Percentiles rank a stretch among this genome's conserved stretches.
Conservation (phyloP, 1,284 basidiomycete genomes). For the Veloporphyrellus conicus region DNA sequence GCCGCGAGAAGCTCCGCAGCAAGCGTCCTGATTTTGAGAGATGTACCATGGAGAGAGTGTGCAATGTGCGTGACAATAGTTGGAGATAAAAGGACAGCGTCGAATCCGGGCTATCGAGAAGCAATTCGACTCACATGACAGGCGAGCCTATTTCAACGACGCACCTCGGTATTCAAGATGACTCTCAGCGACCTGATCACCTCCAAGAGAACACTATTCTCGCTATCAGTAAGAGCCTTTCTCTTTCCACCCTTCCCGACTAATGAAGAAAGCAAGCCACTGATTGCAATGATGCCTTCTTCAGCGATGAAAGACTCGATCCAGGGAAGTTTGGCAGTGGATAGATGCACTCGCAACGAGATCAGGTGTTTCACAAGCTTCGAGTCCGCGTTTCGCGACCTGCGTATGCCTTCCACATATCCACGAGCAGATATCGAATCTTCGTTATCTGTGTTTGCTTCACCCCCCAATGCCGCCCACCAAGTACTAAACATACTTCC, state of each 20-base stretch:
- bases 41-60: conserved; percentile 64
- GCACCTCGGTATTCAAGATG: conserved; percentile 80
- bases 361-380: conserved; percentile 77
- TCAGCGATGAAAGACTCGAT: conserved; percentile 72
- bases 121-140: conserved; percentile 1
- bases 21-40: conserved; percentile 68
- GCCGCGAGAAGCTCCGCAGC: conserved; percentile 79
- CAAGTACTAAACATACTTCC: conserved; percentile 73
- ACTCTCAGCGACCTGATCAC: conserved; percentile 77
- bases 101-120: conserved; percentile 61
- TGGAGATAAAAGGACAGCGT: conserved; percentile 61
- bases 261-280: conserved; percentile 52
- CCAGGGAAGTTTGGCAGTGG: conserved; percentile 77
- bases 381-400: conserved; percentile 49
- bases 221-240: conserved; percentile 56
- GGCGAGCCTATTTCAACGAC: conserved; percentile 22
- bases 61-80: conserved; percentile 71
- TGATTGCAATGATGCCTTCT: conserved; percentile 66
- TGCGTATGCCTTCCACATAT: conserved; percentile 59
- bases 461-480: conserved; percentile 65
- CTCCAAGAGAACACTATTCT: conserved; percentile 68
- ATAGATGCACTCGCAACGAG: conserved; percentile 80
- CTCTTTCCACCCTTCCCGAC: conserved; percentile 61
- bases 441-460: conserved; percentile 39
- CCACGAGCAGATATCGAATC: conserved; percentile 48